A percentile compares a stretch with the other conserved stretches of the same genome.
Evolutionary conservation across 2,329 filamentous ascomycete genomes (phyloP).

Genomic region (Cryphonectria japonica): DNA sequence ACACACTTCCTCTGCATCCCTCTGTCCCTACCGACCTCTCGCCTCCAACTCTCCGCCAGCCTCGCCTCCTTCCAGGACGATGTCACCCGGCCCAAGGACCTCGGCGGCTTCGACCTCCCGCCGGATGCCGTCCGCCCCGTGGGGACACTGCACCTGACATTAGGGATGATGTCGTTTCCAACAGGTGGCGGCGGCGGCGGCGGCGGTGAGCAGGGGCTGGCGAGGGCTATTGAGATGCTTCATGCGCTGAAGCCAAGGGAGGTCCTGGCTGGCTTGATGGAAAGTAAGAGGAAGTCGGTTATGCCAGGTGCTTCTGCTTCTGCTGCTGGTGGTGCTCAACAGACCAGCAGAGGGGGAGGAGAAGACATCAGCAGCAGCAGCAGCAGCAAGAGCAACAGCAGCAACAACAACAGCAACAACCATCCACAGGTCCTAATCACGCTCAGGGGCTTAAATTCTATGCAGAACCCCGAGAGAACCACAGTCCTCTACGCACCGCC

Average conservation of each 20-base stretch:
- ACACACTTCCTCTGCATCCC: slow-evolving; percentile 82
- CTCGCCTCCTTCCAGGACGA: slow-evolving; percentile 65
- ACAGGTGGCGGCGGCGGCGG: slow-evolving; percentile 39
- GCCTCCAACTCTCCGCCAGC: slow-evolving; percentile 66
- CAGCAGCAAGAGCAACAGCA: no score
- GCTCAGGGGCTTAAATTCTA: slow-evolving; percentile 61
- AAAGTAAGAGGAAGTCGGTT: slow-evolving; percentile 19
- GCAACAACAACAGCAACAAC: no score
- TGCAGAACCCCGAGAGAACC: slow-evolving; percentile 59
- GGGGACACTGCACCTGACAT: slow-evolving; percentile 81
- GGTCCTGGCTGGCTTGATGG: slow-evolving; percentile 40
- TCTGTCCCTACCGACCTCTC: slow-evolving; percentile 64
- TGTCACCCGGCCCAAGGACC: slow-evolving; percentile 45
- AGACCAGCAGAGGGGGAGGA: slow-evolving; percentile 14
- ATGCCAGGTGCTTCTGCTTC: slow-evolving; percentile 17
- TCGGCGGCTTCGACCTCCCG: slow-evolving; percentile 57
- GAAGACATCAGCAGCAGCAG: not conserved
- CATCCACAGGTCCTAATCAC: slow-evolving; percentile 46
- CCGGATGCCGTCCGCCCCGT: slow-evolving; percentile 72
- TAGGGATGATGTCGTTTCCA: slow-evolving; percentile 81
- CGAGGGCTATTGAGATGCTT: slow-evolving; percentile 47
- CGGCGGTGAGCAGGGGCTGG: no score
- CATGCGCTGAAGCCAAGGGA: slow-evolving; percentile 44
- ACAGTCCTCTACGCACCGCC: slow-evolving; percentile 70
- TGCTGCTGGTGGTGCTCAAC: slow-evolving; percentile 13